phyloP scores from a whole-genome alignment of 2,329 filamentous ascomycete species.

The Colletotrichum orbiculare region DNA sequence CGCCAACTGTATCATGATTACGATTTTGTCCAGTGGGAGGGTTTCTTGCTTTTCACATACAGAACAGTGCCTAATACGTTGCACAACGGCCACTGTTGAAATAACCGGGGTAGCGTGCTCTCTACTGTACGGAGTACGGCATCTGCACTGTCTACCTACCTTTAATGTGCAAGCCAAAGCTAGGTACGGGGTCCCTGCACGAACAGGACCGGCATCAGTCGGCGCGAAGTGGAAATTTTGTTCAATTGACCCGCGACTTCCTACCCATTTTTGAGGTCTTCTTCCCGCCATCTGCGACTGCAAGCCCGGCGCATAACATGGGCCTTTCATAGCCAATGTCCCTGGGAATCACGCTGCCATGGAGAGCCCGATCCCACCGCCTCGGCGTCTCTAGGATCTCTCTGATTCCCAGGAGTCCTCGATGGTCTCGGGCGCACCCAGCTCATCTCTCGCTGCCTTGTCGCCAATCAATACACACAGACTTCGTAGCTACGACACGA shows the following conservation, averaged over 20 bases:
- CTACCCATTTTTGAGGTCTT: too few relatives aligned
- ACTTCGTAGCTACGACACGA: conserved; percentile 2
- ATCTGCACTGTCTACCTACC: conserved; percentile 1
- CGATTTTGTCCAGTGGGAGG: too few relatives aligned
- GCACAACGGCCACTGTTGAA: too few relatives aligned
- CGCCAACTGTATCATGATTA: too few relatives aligned
- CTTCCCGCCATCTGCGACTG: conserved; percentile 6
- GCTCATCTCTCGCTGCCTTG: conserved; percentile 12
- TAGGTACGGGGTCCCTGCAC: conserved; percentile 1
- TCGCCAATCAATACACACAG: conserved; percentile 13
- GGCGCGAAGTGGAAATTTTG: conserved; percentile 36
- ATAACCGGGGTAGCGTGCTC: too few relatives aligned
- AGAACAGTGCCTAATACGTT: too few relatives aligned
- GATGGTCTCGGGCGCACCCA: conserved; percentile 29
- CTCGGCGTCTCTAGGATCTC: conserved; percentile 41
- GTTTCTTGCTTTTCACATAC: too few relatives aligned
- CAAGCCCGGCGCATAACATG: conserved; percentile 45
- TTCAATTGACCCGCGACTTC: conserved; percentile 10
- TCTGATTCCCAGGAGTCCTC: conserved; percentile 35
- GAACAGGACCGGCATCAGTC: conserved; percentile 23
- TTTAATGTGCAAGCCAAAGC: too few relatives aligned
- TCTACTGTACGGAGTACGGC: not conserved
- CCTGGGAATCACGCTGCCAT: conserved; percentile 56
- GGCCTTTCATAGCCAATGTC: conserved; percentile 56
- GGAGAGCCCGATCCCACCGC: conserved; percentile 53